Conservation (phyloP, 805 yeast species). For the Middelhovenomyces tepae region DNA sequence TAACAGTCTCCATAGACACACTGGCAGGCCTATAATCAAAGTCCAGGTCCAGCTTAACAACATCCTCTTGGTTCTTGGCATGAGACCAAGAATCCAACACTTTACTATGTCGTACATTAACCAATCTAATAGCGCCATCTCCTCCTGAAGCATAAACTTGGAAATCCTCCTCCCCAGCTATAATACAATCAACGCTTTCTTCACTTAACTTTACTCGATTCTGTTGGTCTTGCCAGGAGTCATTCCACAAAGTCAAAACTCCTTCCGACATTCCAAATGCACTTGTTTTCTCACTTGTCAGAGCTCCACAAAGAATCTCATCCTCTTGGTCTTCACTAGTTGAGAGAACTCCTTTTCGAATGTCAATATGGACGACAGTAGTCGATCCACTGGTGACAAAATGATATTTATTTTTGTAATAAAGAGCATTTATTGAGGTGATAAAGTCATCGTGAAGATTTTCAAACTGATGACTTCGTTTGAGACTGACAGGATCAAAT, state of each 20-base stretch:
- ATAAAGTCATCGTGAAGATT: constrained; percentile 61
- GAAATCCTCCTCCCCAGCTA: constrained; percentile 36
- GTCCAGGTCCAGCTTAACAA: constrained; percentile 68
- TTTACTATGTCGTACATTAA: constrained; percentile 56
- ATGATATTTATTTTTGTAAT: constrained; percentile 66
- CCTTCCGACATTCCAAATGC: constrained; percentile 91
- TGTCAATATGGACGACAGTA: constrained; percentile 67
- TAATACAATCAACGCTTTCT: constrained; percentile 65
- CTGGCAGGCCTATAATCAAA: constrained; percentile 68
- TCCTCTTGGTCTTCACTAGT: constrained; percentile 89
- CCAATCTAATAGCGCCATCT: constrained; percentile 61
- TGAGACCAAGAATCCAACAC: constrained; percentile 39
- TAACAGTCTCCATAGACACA: constrained; percentile 75
- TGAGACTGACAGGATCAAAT: constrained; percentile 46
- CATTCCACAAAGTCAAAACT: constrained; percentile 80
- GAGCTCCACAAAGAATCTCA: constrained; percentile 70
- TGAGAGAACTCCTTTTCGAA: constrained; percentile 57
- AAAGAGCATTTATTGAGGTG: constrained; percentile 62
- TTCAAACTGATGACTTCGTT: constrained; percentile 39
- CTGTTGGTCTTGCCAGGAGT: constrained; percentile 60
- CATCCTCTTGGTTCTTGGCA: constrained; percentile 49
- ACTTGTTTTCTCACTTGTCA: constrained; percentile 51
- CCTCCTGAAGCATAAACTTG: constrained; percentile 47
- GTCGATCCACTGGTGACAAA: constrained; percentile 77
- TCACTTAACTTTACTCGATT: constrained; percentile 62